Evolutionary conservation across 495 filamentous ascomycete genomes (phyloP).

Genomic region (Parathielavia appendiculata): DNA sequence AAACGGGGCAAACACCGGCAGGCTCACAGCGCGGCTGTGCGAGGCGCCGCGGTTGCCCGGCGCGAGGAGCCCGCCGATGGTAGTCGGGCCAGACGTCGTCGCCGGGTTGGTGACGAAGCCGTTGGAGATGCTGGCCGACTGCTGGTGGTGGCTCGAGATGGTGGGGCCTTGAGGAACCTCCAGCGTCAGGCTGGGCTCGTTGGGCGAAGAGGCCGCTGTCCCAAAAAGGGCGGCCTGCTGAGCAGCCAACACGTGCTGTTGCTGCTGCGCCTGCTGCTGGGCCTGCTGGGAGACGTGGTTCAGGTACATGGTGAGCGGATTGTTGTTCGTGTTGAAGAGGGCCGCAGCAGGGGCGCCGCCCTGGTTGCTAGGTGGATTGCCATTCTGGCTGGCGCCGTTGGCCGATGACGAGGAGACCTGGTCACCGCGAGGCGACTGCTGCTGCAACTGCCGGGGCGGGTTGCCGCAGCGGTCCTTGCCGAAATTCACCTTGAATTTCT

Average conservation of each 20-base stretch:
- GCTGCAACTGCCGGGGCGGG: conserved; percentile 77
- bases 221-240: conserved; percentile 60
- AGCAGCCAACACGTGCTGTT: conserved; percentile 55
- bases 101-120: conserved; percentile 49
- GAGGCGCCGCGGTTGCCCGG: conserved; percentile 62
- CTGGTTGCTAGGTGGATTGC: conserved; percentile 46
- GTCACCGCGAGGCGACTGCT: conserved; percentile 45
- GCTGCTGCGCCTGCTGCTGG: conserved; percentile 67
- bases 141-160: conserved; percentile 56
- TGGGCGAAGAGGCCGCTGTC: conserved; percentile 52
- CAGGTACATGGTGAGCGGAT: conserved; percentile 92
- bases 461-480: conserved; percentile 98
- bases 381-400: conserved; percentile 50
- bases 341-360: conserved; percentile 44
- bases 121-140: conserved; percentile 57
- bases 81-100: conserved; percentile 54
- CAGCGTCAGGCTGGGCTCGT: conserved; percentile 39
- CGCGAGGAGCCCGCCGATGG: conserved; percentile 68
- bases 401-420: conserved; percentile 67
- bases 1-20: conserved; percentile 60
- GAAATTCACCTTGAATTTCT: conserved; percentile 98
- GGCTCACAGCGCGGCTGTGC: conserved; percentile 77
- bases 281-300: conserved; percentile 78
- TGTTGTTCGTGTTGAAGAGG: conserved; percentile 75
- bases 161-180: conserved; percentile 54